These are phyloP conservation scores for Sporothrix globosa DNA, from an alignment of 2,329 filamentous ascomycete species.

Conservation along the genomic window DNA sequence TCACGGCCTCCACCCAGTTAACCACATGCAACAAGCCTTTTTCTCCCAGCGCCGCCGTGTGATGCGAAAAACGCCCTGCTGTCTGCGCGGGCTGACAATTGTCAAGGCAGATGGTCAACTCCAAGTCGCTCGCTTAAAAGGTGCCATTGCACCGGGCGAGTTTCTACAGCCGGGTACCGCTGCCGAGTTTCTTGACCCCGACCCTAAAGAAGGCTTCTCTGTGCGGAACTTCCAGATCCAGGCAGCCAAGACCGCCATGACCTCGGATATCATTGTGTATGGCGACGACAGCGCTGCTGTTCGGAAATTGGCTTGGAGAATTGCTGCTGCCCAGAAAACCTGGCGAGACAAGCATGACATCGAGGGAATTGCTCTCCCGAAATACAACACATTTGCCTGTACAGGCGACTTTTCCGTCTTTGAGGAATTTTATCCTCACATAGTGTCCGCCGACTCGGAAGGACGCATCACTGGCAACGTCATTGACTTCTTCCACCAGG, in stretches of 20 bases:
- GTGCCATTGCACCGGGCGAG: conserved; percentile 81
- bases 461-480: conserved; percentile 75
- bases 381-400: conserved; percentile 84
- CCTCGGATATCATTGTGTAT: conserved; percentile 93
- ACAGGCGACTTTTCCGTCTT: conserved; percentile 68
- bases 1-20: conserved; percentile 86
- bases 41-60: conserved; percentile 77
- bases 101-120: conserved; percentile 89
- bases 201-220: conserved; percentile 88
- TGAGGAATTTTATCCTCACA: conserved; percentile 67
- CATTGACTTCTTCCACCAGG: conserved; percentile 86
- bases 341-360: conserved; percentile 70
- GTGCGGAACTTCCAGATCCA: conserved; percentile 98
- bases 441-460: conserved; percentile 74
- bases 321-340: conserved; percentile 74
- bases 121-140: conserved; percentile 74
- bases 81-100: conserved; percentile 77
- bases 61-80: conserved; percentile 71
- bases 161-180: conserved; percentile 61
- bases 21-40: conserved; percentile 86
- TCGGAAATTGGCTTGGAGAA: conserved; percentile 66
- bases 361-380: conserved; percentile 58
- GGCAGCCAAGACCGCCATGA: conserved; percentile 79
- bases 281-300: conserved; percentile 68
- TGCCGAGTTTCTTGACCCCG: conserved; percentile 75